Conservation (phyloP, 192 early-diverging fungal species). For the Pilaira anomala region DNA sequence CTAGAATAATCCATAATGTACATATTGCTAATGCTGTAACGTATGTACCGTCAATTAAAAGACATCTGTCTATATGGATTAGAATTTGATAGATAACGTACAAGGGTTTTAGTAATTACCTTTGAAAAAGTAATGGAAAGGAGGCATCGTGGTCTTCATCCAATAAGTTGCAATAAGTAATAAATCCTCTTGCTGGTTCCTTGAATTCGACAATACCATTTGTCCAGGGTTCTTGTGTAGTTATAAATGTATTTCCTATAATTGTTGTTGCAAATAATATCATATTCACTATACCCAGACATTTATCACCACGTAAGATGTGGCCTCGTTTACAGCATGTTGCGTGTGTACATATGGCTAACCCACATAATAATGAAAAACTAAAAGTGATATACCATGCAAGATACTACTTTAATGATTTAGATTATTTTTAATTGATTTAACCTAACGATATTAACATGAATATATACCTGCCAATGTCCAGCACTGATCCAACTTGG, state of each 20-base stretch:
- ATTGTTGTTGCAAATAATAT: background rate
- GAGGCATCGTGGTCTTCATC: background rate
- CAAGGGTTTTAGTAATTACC: background rate
- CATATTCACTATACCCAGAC: background rate
- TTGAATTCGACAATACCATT: slow-evolving; percentile 2
- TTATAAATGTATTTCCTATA: background rate
- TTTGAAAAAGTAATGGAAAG: slow-evolving; percentile 11
- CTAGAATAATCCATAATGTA: background rate
- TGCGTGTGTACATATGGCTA: slow-evolving; percentile 5
- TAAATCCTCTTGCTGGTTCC: slow-evolving; percentile 2
- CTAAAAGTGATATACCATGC: background rate
- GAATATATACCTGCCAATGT: slow-evolving; percentile 11
- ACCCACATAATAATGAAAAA: background rate
- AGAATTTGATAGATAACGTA: background rate
- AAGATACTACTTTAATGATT: background rate
- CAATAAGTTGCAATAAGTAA: slow-evolving; percentile 5
- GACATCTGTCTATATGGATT: background rate
- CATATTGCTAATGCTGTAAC: background rate
- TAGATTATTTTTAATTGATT: background rate
- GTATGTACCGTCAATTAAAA: background rate
- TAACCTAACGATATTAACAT: background rate
- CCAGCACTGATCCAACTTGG: slow-evolving; percentile 7
- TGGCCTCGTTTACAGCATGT: slow-evolving; percentile 9
- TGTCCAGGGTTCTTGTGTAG: slow-evolving; percentile 13
- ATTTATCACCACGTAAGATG: slow-evolving; percentile 15